These are phyloP conservation scores for Zizania latifolia DNA, from an alignment of 176 grass and related monocot genomes.

Conservation along the genomic window DNA sequence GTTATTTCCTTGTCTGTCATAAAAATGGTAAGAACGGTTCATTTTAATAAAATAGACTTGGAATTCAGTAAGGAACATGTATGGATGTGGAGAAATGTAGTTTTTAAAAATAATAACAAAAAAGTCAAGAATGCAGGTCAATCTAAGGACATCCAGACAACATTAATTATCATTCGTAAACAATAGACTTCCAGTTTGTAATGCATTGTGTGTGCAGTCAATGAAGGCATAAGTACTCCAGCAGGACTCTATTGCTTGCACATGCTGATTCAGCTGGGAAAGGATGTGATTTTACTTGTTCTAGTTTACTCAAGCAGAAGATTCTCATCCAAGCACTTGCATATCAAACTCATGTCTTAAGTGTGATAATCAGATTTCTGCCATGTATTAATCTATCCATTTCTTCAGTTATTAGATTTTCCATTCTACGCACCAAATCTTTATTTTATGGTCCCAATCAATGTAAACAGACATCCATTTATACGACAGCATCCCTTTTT, in stretches of 20 bases:
- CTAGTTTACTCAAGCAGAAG: background rate
- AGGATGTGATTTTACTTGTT: slow-evolving; percentile 9
- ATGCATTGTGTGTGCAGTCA: background rate
- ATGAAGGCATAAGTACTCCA: background rate
- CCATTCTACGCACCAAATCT: background rate
- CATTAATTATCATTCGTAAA: background rate
- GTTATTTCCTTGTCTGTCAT: slow-evolving; percentile 61
- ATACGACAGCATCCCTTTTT: background rate
- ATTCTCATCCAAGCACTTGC: background rate
- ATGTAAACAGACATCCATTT: background rate
- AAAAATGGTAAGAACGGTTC: slow-evolving; percentile 16
- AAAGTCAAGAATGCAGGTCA: background rate
- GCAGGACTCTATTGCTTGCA: background rate
- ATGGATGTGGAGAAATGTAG: background rate
- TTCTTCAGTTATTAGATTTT: background rate
- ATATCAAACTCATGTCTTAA: background rate
- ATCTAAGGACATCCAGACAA: background rate
- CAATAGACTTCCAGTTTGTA: background rate
- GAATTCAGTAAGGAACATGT: background rate
- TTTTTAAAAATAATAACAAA: background rate
- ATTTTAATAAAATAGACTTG: slow-evolving; percentile 13
- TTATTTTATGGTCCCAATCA: background rate
- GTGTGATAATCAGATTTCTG: background rate
- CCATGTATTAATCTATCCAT: background rate
- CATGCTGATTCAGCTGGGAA: slow-evolving; percentile 1